Percentiles rank a stretch among this genome's conserved stretches.
Conservation (phyloP, 257 asterid species). For the Salvia rosmarinus region DNA sequence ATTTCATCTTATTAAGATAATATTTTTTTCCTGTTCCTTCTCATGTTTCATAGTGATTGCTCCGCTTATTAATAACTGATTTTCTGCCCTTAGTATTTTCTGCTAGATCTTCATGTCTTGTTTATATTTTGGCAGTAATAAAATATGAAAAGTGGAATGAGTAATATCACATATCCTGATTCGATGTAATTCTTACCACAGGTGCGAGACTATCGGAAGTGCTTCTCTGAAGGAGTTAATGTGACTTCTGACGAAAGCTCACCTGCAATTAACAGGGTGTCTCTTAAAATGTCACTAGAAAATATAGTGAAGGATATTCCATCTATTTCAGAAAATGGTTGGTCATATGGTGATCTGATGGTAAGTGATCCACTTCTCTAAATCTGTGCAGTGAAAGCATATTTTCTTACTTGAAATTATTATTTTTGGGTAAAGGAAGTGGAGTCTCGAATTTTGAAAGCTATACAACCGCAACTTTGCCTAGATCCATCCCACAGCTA, state of each 20-base stretch:
- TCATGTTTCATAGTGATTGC: no score
- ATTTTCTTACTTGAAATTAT: constrained; percentile 32
- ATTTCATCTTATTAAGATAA: no score
- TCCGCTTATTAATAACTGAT: no score
- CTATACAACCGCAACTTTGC: constrained; percentile 86
- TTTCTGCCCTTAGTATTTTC: not conserved
- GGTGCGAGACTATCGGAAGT: constrained; percentile 88
- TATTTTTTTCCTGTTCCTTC: no score
- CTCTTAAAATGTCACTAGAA: constrained; percentile 86
- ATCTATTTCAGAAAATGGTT: constrained; percentile 68
- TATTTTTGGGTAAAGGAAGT: constrained; percentile 75
- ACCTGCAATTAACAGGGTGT: constrained; percentile 64
- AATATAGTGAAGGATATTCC: constrained; percentile 96
- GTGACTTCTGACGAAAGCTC: constrained; percentile 49
- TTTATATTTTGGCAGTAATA: constrained; percentile 15
- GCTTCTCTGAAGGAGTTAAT: constrained; percentile 56
- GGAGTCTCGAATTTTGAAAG: constrained; percentile 90
- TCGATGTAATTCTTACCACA: constrained; percentile 37
- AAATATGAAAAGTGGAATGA: constrained; percentile 4
- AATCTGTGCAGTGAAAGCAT: constrained; percentile 20
- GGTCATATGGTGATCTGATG: constrained; percentile 99
- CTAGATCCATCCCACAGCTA: constrained; percentile 80
- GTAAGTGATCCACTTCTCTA: constrained; percentile 53
- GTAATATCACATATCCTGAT: constrained; percentile 22
- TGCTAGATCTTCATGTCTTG: constrained; percentile 2